Percentiles rank a stretch among this genome's conserved stretches.
Conservation (phyloP, 1,284 basidiomycete genomes). For the Microbotryomycetes sp. region DNA sequence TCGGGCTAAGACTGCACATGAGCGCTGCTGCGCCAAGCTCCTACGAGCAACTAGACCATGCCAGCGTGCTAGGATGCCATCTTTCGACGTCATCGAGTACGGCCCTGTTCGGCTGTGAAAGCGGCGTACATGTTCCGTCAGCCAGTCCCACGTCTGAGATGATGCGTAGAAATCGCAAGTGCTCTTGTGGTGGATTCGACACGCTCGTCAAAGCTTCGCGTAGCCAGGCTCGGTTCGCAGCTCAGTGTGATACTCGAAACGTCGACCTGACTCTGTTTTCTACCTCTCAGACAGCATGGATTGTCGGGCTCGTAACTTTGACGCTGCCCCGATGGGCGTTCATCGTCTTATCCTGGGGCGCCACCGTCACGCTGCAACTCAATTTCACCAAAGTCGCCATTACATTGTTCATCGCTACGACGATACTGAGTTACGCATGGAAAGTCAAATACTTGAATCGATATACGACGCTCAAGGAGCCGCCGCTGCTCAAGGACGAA, state of each 20-base stretch:
- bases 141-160: no score
- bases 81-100: no score
- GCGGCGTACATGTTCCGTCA: no score
- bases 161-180: no score
- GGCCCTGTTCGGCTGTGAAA: no score
- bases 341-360: slow-evolving; percentile 11
- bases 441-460: slow-evolving; percentile 35
- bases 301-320: slow-evolving; percentile 69
- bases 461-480: slow-evolving; percentile 70
- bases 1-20: slow-evolving; percentile 6
- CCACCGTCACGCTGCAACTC: slow-evolving; percentile 24
- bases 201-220: no score
- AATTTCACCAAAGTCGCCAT: slow-evolving; percentile 22
- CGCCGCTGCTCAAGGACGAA: slow-evolving; percentile 46
- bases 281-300: slow-evolving; percentile 58
- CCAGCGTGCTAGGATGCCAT: no score
- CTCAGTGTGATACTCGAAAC: no score
- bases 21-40: slow-evolving; percentile 16
- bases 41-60: no score
- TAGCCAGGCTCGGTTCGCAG: no score
- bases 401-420: slow-evolving; percentile 17
- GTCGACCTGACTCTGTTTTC: no score
- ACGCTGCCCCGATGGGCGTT: slow-evolving; percentile 55
- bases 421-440: slow-evolving; percentile 19
- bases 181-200: no score